Conservation (phyloP, 1,139 yeast species). For the Blastobotrys illinoisensis region DNA sequence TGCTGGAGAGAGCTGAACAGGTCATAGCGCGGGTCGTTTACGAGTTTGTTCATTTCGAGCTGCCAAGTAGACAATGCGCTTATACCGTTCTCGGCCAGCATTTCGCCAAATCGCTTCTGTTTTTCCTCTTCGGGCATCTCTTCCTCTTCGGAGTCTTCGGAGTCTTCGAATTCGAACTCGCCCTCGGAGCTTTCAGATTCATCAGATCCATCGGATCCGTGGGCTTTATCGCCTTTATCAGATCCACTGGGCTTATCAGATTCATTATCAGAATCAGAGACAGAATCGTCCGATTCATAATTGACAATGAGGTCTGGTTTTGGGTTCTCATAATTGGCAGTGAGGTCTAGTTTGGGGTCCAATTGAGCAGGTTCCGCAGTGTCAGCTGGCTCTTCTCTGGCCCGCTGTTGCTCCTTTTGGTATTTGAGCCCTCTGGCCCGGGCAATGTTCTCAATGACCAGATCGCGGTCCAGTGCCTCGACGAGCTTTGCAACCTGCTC, state of each 20-base stretch:
- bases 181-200: constrained; percentile 14
- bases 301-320: constrained; percentile 1
- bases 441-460: constrained; percentile 39
- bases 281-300: too few relatives aligned
- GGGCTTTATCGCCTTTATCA: neutral
- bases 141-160: constrained; percentile 16
- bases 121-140: constrained; percentile 15
- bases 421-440: constrained; percentile 42
- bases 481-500: constrained; percentile 32
- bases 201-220: too few relatives aligned
- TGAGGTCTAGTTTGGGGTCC: neutral
- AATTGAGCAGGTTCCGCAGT: too few relatives aligned
- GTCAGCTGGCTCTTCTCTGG: neutral
- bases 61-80: constrained; percentile 47
- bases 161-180: constrained; percentile 12
- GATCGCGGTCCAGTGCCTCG: constrained; percentile 32
- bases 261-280: too few relatives aligned
- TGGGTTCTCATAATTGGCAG: constrained; percentile 1
- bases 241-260: neutral
- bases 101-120: constrained; percentile 21
- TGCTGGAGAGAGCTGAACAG: constrained; percentile 33
- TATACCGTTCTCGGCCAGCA: constrained; percentile 30
- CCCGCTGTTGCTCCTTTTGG: neutral
- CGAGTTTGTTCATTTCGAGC: constrained; percentile 38
- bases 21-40: constrained; percentile 39